These are phyloP conservation scores for Ascoidea rubescens DNA, from an alignment of 805 yeast genomes.

Conservation along the genomic window DNA sequence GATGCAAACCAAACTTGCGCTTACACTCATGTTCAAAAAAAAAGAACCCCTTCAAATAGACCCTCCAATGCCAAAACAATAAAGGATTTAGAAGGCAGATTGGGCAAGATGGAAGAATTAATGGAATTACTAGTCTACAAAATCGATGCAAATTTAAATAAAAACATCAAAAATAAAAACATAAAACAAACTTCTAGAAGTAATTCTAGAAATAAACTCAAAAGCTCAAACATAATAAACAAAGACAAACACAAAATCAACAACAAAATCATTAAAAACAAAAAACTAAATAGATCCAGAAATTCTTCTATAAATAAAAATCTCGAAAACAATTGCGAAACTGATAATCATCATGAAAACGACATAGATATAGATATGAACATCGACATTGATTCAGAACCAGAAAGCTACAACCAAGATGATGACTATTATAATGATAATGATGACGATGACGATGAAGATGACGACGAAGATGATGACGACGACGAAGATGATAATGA, in stretches of 20 bases:
- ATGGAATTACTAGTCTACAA: slow-evolving; percentile 1
- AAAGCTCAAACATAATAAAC: not conserved
- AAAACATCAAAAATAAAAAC: no score
- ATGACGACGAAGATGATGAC: not conserved
- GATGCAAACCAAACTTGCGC: slow-evolving; percentile 13
- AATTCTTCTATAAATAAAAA: not conserved
- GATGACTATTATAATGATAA: not conserved
- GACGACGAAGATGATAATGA: not conserved
- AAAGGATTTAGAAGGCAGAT: slow-evolving; percentile 12
- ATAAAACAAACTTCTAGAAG: no score
- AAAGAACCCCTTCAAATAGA: slow-evolving; percentile 9
- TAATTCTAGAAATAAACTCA: no score
- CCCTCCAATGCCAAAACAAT: slow-evolving; percentile 13
- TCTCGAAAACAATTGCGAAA: no score
- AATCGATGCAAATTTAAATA: not conserved
- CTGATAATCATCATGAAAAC: not conserved
- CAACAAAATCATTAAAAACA: no score
- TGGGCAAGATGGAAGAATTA: slow-evolving; percentile 13
- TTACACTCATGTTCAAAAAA: slow-evolving; percentile 14
- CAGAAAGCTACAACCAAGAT: not conserved
- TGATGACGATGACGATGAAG: not conserved
- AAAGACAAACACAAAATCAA: not conserved
- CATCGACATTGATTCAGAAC: not conserved
- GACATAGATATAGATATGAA: not conserved
- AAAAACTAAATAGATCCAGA: not conserved